phyloP scores from a whole-genome alignment of 371 early-diverging fungal genomes.

The Capillidium rhysosporum region DNA sequence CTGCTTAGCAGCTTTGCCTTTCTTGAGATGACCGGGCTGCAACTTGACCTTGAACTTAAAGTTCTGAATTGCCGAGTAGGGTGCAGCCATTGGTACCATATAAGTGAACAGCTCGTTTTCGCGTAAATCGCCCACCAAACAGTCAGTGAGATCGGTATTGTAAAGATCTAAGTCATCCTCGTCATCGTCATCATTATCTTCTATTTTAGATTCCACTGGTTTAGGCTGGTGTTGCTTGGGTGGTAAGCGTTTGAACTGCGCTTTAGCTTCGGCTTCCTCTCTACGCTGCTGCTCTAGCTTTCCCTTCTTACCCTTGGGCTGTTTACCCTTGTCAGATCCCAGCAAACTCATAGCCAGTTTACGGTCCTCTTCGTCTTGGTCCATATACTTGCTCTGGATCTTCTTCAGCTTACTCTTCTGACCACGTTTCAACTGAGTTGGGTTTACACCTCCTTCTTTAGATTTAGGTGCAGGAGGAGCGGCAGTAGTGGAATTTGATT shows the following conservation, averaged over 20 bases:
- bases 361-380: constrained; percentile 87
- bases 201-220: background rate
- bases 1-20: constrained; percentile 53
- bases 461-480: background rate
- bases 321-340: constrained; percentile 46
- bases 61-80: constrained; percentile 66
- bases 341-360: constrained; percentile 62
- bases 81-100: constrained; percentile 94
- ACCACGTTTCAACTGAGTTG: constrained; percentile 35
- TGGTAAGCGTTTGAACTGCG: constrained; percentile 7
- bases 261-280: constrained; percentile 12
- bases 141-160: constrained; percentile 40
- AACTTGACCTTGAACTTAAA: constrained; percentile 95
- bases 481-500: constrained; percentile 13
- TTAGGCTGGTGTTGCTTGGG: constrained; percentile 5
- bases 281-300: constrained; percentile 31
- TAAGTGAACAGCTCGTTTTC: constrained; percentile 63
- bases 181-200: constrained; percentile 24
- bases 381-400: constrained; percentile 77
- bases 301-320: constrained; percentile 48
- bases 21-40: constrained; percentile 87
- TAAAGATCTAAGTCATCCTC: constrained; percentile 21
- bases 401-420: constrained; percentile 75
- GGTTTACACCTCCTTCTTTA: background rate
- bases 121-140: constrained; percentile 52